phyloP scores from a whole-genome alignment of 2,329 filamentous ascomycete genomes.

The Fusarium sp. region DNA sequence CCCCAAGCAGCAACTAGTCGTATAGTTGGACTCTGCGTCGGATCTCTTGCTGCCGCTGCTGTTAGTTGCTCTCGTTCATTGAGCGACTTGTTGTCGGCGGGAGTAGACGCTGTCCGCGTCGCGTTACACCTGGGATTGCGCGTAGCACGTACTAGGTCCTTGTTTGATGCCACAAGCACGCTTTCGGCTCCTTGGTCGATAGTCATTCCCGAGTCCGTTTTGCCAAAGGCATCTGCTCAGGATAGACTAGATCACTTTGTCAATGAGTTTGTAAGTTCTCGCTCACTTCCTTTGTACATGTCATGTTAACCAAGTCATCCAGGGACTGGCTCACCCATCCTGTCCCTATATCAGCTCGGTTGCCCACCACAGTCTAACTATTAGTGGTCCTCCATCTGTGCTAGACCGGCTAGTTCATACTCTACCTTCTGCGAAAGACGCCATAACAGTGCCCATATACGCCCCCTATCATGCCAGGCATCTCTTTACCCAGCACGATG shows the following conservation, averaged over 20 bases:
- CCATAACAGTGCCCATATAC: slow-evolving; percentile 17
- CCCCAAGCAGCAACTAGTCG: slow-evolving; percentile 18
- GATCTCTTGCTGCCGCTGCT: slow-evolving; percentile 44
- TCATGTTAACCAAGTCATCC: no score
- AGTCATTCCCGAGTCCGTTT: not conserved
- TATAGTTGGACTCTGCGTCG: slow-evolving; percentile 42
- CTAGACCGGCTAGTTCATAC: slow-evolving; percentile 39
- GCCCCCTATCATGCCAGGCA: slow-evolving; percentile 44
- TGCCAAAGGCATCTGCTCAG: not conserved
- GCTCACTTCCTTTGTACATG: no score
- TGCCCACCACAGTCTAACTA: slow-evolving; percentile 34
- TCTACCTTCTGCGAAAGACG: not conserved
- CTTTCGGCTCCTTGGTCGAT: not conserved
- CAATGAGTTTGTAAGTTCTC: slow-evolving; percentile 10
- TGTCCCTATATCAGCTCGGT: slow-evolving; percentile 43
- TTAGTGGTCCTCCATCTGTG: slow-evolving; percentile 42
- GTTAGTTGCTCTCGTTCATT: slow-evolving; percentile 41
- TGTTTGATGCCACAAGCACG: slow-evolving; percentile 16
- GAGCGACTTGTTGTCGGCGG: slow-evolving; percentile 37
- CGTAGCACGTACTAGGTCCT: slow-evolving; percentile 36
- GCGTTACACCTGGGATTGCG: slow-evolving; percentile 21
- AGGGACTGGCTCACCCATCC: slow-evolving; percentile 12
- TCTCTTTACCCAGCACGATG: slow-evolving; percentile 28
- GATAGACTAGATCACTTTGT: not conserved
- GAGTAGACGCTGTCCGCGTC: slow-evolving; percentile 16